Base-by-base conservation (phyloP, 73 alveolate genomes). In the Halteria grandinella region DNA sequence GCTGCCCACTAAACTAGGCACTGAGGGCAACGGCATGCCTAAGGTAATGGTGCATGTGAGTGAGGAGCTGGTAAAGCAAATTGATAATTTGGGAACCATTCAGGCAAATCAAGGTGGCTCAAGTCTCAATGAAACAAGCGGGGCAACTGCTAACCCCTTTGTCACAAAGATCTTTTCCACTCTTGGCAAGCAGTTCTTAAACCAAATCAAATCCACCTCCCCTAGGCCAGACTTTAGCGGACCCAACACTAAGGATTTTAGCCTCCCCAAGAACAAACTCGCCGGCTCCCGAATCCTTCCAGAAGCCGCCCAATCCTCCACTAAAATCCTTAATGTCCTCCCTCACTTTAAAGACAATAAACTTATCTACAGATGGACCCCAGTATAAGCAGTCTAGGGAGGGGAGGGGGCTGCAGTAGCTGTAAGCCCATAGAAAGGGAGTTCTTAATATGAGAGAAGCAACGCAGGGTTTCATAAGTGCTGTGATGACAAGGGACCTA, bases 401-500 rank as follows among this genome's bases (percentile, higher is more conserved):
- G n/a, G n/a, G n/a, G n/a, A n/a, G n/a, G n/a, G n/a, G n/a, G n/a
- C n/a, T n/a, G n/a, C n/a, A n/a, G n/a, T n/a, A n/a, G n/a, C n/a
- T n/a, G n/a, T n/a, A n/a, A n/a, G n/a, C n/a, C n/a, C n/a, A n/a
- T n/a, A n/a, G n/a, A n/a, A n/a, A n/a, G n/a, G n/a, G n/a, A n/a
- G n/a, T n/a, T n/a, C n/a, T 7, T 21, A 66, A 45, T 64, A 66
- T 14, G 33, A 20, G 0, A 21, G 20, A 28, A 44, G 81, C 21
- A 66, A 66, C 32, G 45, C 41, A 4, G 7, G 54, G 4, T 66
- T 66, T 28, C 81, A 66, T 24, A 21, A 34, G 8, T 29, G 24
- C 53, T 66, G 81, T 66, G 81, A 66, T 45, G 28, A 66, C 21
- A 24, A 66, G 28, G 81, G 81, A 1, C 81, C 81, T 10, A 18